Base-by-base conservation (phyloP, 73 alveolate species). In the Symbiodinium natans region DNA sequence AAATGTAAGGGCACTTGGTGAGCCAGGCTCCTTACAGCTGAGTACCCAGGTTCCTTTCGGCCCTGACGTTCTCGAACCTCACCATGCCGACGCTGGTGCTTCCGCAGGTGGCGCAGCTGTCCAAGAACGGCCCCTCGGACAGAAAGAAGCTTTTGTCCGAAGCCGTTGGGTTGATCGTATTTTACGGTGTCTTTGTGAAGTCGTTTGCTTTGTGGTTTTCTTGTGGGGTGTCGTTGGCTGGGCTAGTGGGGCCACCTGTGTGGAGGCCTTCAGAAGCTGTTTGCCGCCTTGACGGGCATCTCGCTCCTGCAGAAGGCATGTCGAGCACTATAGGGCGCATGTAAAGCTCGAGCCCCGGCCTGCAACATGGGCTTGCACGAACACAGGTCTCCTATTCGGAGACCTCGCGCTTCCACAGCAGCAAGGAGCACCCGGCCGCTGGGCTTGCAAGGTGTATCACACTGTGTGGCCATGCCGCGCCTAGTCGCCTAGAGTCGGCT, bases 61-160 rank as follows among this genome's bases (percentile, higher is more conserved):
- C 98, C 21, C 83, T 92, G 82, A 92, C 98, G 40, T 92, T 92
- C 63, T 73, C 98, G 56, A 92, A 92, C 92, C 92, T 92, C 82
- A 92, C 98, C 59, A 73, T 92, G 92, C 98, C 98, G 82, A 92
- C 92, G 83, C 82, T 92, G 41, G 98, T 92, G 75, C 63, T 92
- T 83, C 98, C 98, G 42, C 80, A 88, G 89, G 98, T 92, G 80
- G 87, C 98, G 33, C 73, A 74, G 71, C 90, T 92, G 33, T 29
- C 89, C 39, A 92, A 92, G 90, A 33, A 38, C 41, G 98, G 98
- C 98, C 68, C 40, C 80, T 63, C 23, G 80, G 80, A 63, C 80
- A 3, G 80, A 63, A 63, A 6, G 71, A 52, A 29, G 31, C 9
- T 52, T 52, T 52, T 52, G 71, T 29, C 15, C n/a, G 71, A 29